Evolutionary conservation across 257 asterid genomes (phyloP).

Genomic region (Ballota nigra): DNA sequence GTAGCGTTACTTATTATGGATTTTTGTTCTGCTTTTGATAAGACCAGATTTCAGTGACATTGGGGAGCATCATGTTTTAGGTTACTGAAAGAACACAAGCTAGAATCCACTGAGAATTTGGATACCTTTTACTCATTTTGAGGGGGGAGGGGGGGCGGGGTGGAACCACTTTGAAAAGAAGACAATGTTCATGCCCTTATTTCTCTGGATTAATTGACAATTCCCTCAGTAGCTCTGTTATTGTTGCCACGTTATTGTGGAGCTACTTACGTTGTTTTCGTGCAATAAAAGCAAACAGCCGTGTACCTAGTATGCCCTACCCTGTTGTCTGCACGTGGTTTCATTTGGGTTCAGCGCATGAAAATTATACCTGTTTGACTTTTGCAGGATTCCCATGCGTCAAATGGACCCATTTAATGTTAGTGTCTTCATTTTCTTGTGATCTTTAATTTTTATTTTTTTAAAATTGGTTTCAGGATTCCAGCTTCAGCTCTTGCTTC

Average conservation of each 20-base stretch:
- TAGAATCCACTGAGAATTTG: constrained; percentile 4
- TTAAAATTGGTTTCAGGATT: constrained; percentile 69
- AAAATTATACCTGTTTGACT: constrained; percentile 15
- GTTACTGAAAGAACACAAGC: not conserved
- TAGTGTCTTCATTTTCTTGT: constrained; percentile 20
- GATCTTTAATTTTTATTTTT: constrained; percentile 18
- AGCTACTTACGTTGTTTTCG: constrained; percentile 1
- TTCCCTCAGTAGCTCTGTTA: not conserved
- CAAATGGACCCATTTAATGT: constrained; percentile 13
- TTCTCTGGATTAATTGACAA: not conserved
- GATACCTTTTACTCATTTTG: constrained; percentile 3
- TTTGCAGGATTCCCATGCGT: not conserved
- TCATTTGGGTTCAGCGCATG: too few relatives aligned
- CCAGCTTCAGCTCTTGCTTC: constrained; percentile 88
- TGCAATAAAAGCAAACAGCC: not conserved
- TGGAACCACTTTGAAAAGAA: not conserved
- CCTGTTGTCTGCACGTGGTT: too few relatives aligned
- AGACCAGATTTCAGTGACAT: not conserved
- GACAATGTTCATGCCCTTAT: constrained; percentile 2
- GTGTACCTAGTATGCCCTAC: not conserved
- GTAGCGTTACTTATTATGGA: not conserved
- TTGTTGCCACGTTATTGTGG: constrained; percentile 9
- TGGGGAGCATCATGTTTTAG: constrained; percentile 11
- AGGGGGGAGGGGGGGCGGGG: not conserved
- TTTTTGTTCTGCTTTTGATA: not conserved